Evolutionary conservation across 176 grass and related monocot species (phyloP), one percentile per base, ranked within the genome.

Genomic region (Cenchrus americanus): DNA sequence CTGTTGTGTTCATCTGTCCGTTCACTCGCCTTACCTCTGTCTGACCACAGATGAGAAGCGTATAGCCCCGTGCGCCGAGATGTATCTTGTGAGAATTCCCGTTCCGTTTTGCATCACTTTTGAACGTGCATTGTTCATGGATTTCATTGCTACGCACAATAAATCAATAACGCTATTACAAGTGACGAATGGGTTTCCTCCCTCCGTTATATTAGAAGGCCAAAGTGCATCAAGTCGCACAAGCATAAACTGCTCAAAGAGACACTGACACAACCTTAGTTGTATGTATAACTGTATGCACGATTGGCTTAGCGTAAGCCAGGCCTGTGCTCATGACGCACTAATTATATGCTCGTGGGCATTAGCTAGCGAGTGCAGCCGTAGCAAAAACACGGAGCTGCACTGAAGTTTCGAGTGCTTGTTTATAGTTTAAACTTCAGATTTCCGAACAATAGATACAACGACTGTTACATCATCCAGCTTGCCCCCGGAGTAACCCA

Each of bases 401-500:
- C 86, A 53, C 66, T 32, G 0, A 32, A 51, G 34, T 6, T 77
- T 34, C 4, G 19, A 12, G 14, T 14, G 10, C 3, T 58, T 67
- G 21, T 40, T 49, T 62, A 51, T 54, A 46, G 32, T 53, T 79
- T 87, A 90, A 48, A 90, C 27, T 69, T 91, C 82, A 1, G 91
- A 92, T 85, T 85, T 90, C 78, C 86, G 83, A 70, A 99, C 93
- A 76, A 99, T 61, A 63, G 96, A 99, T 50, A 96, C 96, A 49
- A 94, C 87, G 51, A 84, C 93, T 3, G 96, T 92, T 76, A 94
- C 93, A 83, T 99, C 96, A 79, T 99, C 96, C 55, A 99, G 42
- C 89, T 99, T 99, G 70, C 96, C 96, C 49, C 96, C 96, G 1
- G 88, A 87, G 73, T 94, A 99, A 27, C 87, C 80, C 40, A 90